Conservation (phyloP, 352 stramenopile species). For the Saprolegnia diclina region DNA sequence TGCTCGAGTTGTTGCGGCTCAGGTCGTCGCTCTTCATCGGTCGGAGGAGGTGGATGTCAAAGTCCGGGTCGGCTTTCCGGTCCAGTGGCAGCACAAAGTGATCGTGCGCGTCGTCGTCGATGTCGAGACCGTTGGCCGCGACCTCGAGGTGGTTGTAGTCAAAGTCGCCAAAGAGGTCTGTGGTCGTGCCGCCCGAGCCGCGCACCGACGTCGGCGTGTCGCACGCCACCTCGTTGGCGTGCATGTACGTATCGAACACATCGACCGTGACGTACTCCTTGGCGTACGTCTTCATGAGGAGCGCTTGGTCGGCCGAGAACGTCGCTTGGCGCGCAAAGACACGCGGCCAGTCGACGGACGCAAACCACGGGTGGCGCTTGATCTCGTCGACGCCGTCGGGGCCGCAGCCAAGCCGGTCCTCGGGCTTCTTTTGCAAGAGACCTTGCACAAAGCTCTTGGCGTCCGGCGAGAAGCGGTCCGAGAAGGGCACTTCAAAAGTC, state of each 20-base stretch:
- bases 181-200: constrained; percentile 47
- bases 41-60: constrained; percentile 25
- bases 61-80: constrained; percentile 15
- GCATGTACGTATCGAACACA: constrained; percentile 86
- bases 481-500: constrained; percentile 80
- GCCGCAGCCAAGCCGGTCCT: constrained; percentile 89
- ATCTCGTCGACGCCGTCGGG: constrained; percentile 79
- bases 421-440: constrained; percentile 93
- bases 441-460: constrained; percentile 77
- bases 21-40: constrained; percentile 12
- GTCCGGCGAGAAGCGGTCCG: constrained; percentile 70
- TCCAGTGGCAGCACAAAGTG: background rate
- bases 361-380: constrained; percentile 85
- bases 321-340: constrained; percentile 49
- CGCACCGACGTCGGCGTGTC: constrained; percentile 72
- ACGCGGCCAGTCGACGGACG: constrained; percentile 78
- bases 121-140: background rate
- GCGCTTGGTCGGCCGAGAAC: constrained; percentile 60
- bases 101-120: background rate
- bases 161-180: constrained; percentile 50
- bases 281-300: constrained; percentile 74
- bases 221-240: constrained; percentile 72
- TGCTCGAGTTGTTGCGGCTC: constrained; percentile 15
- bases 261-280: constrained; percentile 74
- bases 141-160: constrained; percentile 25